phyloP scores from a whole-genome alignment of 139 green algal genomes.

The Tetraselmis striata region DNA sequence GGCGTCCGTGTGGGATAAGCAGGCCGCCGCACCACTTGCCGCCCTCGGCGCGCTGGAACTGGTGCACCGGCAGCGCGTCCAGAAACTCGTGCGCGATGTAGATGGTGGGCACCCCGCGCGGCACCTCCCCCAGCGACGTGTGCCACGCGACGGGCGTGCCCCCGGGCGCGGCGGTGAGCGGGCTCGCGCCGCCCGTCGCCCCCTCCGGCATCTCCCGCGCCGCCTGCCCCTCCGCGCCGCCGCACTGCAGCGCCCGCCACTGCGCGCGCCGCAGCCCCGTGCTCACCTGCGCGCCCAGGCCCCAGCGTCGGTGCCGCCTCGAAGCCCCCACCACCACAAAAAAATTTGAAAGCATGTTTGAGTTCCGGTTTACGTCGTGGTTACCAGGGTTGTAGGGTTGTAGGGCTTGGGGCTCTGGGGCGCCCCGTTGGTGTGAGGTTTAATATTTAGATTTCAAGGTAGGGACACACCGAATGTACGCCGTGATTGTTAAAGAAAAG shows the following conservation, averaged over 20 bases:
- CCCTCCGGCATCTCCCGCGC: background rate
- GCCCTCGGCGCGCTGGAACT: constrained; percentile 57
- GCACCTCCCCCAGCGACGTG: constrained; percentile 2
- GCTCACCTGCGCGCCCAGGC: background rate
- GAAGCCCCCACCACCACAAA: constrained; percentile 14
- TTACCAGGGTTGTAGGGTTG: too few relatives aligned
- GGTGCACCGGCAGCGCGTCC: constrained; percentile 93
- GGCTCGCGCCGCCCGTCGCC: background rate
- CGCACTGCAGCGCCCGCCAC: background rate
- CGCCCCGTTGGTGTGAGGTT: too few relatives aligned
- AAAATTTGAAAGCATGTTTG: too few relatives aligned
- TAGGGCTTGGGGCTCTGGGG: too few relatives aligned
- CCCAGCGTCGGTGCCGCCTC: background rate
- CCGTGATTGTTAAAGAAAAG: too few relatives aligned
- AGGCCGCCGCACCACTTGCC: background rate
- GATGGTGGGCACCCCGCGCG: constrained; percentile 45
- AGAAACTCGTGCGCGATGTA: constrained; percentile 95
- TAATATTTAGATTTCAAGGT: too few relatives aligned
- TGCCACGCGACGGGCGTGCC: constrained; percentile 6
- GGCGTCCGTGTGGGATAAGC: too few relatives aligned
- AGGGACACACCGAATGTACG: too few relatives aligned
- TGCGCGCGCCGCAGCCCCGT: constrained; percentile 12
- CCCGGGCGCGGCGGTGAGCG: background rate
- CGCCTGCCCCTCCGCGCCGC: background rate
- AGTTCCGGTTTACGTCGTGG: too few relatives aligned